Base-by-base conservation (phyloP, 805 yeast species). In the Jamesozyma hellenica region DNA sequence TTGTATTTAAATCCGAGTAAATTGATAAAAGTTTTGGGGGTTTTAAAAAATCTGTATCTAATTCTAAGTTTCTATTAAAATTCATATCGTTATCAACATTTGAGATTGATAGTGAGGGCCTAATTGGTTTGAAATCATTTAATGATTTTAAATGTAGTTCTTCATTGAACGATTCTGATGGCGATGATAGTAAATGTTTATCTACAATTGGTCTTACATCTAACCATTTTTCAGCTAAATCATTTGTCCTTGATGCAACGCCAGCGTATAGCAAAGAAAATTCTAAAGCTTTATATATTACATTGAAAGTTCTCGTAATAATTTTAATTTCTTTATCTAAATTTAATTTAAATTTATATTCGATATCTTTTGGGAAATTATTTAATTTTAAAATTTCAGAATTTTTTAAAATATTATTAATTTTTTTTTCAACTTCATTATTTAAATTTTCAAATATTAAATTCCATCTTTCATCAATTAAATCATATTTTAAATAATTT, bases 391-490 rank as follows among this genome's bases (percentile, higher is more conserved):
- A 19, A 26, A 47, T 51, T 14, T 36, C 32, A 25, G 42, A 46
- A 25, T 45, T 32, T 10, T 43, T 43, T 15, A 51, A 47, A 17
- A 61, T 40, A 26, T 44, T 52, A 16, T 47, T 42, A 23, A 61
- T 40, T 25, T 58, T 42, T 30, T 44, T 56, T 1, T 54, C 49
- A 4, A 70, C 51, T 44, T 75, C 75, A 3, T 61, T 53, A 33
- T 74, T 61, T 38, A 78, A 52, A 42, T 64, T 70, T 21, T 60
- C 59, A 44, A 78, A 76, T 2, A 77, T 61, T 18, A 68, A 68
- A 45, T 64, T 59, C 84, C 85, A 79, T 51, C 75, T 67, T 23
- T 61, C 53, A 42, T 75, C 79, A 4, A 79, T 64, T 23, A 71
- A 47, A 32, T 72, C 74, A 4, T 42, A 44, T 47, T 71, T 70